A percentile compares a stretch with the other conserved stretches of the same genome.
These are phyloP conservation scores for Xylaria grammica DNA, from an alignment of 495 filamentous ascomycete genomes.

Conservation along the genomic window DNA sequence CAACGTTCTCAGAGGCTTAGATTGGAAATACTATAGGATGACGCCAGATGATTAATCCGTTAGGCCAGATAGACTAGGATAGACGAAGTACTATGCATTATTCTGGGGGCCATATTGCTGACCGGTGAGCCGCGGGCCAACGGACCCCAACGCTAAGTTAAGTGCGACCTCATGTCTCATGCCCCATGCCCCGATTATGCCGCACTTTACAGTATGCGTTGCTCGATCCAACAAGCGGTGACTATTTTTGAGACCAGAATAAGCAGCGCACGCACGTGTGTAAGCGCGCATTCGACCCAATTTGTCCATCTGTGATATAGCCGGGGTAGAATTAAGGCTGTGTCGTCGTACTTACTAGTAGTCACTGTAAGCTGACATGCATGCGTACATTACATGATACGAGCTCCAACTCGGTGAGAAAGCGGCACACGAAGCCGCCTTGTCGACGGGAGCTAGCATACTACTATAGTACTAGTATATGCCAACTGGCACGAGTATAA, in stretches of 20 bases:
- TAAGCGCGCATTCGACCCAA: background rate
- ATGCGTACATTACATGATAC: too few species aligned
- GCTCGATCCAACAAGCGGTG: constrained; percentile 25
- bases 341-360: background rate
- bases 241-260: constrained; percentile 18
- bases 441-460: background rate
- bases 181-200: background rate
- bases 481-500: constrained; percentile 5
- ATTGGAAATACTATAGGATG: background rate
- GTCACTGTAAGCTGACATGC: constrained; percentile 20
- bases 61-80: background rate
- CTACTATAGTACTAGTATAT: too few species aligned
- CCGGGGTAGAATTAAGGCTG: constrained; percentile 5
- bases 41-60: background rate
- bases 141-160: background rate
- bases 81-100: background rate
- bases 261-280: constrained; percentile 9
- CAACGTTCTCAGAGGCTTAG: constrained; percentile 47
- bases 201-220: too few species aligned
- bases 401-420: constrained; percentile 8
- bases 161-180: background rate
- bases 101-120: background rate
- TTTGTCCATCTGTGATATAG: background rate
- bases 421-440: background rate
- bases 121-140: background rate